phyloP scores from a whole-genome alignment of 768 basidiomycete genomes.

The Pluteus cervinus region DNA sequence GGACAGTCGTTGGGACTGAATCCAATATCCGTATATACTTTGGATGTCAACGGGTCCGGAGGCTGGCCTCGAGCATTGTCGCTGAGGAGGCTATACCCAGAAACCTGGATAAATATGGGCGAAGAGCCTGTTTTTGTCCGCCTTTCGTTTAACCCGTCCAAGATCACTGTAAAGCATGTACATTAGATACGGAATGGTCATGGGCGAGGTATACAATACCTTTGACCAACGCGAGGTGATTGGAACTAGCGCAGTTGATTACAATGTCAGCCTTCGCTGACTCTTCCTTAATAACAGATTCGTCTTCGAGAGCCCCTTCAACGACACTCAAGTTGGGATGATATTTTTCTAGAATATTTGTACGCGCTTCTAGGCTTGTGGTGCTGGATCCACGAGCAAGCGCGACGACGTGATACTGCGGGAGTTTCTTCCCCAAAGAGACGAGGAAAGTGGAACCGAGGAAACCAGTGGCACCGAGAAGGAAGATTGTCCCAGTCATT shows the following conservation, averaged over 20 bases:
- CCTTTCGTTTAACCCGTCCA: slow-evolving; percentile 29
- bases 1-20: slow-evolving; percentile 24
- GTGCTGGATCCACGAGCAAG: slow-evolving; percentile 30
- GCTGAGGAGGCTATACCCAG: slow-evolving; percentile 32
- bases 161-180: slow-evolving; percentile 26
- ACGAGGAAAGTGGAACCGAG: slow-evolving; percentile 34
- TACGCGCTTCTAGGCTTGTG: slow-evolving; percentile 17
- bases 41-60: slow-evolving; percentile 15
- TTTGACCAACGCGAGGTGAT: slow-evolving; percentile 26
- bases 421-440: slow-evolving; percentile 22
- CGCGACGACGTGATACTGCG: slow-evolving; percentile 25
- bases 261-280: slow-evolving; percentile 29
- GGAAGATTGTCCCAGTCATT: too few species aligned
- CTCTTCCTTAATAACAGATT: slow-evolving; percentile 26
- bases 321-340: slow-evolving; percentile 26
- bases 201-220: too few species aligned
- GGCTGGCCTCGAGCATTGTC: slow-evolving; percentile 35
- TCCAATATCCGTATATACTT: slow-evolving; percentile 31
- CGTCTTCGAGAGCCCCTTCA: slow-evolving; percentile 33
- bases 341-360: slow-evolving; percentile 25
- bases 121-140: too few species aligned
- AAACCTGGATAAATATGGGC: slow-evolving; percentile 38
- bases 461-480: slow-evolving; percentile 39
- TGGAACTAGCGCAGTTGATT: slow-evolving; percentile 35
- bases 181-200: too few species aligned